Evolutionary conservation across 2,329 filamentous ascomycete species (phyloP).

Genomic region (Fonsecaea erecta): DNA sequence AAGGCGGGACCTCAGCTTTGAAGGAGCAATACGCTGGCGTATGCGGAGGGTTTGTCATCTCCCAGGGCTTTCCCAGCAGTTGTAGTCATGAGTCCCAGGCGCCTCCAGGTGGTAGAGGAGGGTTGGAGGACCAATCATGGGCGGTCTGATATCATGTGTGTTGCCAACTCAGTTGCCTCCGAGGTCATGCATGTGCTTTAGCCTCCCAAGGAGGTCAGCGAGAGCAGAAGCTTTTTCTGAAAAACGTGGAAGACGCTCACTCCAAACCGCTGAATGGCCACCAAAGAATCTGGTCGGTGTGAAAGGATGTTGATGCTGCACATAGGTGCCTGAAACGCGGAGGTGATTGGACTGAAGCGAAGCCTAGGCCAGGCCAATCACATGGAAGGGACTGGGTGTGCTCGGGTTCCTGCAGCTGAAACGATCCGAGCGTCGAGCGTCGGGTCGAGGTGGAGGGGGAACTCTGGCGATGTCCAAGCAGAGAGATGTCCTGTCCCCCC

Average conservation of each 20-base stretch:
- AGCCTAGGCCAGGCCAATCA: constrained; percentile 27
- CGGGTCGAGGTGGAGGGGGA: constrained; percentile 2
- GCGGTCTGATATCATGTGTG: neutral
- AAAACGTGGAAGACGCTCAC: constrained; percentile 1
- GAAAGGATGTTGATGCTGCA: constrained; percentile 21
- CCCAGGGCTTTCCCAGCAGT: neutral
- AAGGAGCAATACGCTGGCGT: neutral
- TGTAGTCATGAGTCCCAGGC: neutral
- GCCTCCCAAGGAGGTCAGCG: constrained; percentile 5
- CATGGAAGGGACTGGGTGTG: constrained; percentile 21
- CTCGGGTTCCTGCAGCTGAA: constrained; percentile 32
- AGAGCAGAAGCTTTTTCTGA: neutral
- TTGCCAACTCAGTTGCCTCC: constrained; percentile 15
- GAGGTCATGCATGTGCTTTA: neutral
- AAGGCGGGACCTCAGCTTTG: neutral
- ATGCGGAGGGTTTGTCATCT: neutral
- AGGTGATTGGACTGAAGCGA: constrained; percentile 16
- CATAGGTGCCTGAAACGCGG: neutral
- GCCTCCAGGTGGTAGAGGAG: neutral
- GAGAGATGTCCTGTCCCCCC: neutral
- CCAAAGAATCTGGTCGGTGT: constrained; percentile 17
- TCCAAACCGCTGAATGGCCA: constrained; percentile 15
- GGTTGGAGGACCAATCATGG: neutral
- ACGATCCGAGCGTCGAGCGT: constrained; percentile 19
- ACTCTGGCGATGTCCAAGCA: neutral